phyloP scores from a whole-genome alignment of 1,284 basidiomycete species.

The Violaceomyces palustris region DNA sequence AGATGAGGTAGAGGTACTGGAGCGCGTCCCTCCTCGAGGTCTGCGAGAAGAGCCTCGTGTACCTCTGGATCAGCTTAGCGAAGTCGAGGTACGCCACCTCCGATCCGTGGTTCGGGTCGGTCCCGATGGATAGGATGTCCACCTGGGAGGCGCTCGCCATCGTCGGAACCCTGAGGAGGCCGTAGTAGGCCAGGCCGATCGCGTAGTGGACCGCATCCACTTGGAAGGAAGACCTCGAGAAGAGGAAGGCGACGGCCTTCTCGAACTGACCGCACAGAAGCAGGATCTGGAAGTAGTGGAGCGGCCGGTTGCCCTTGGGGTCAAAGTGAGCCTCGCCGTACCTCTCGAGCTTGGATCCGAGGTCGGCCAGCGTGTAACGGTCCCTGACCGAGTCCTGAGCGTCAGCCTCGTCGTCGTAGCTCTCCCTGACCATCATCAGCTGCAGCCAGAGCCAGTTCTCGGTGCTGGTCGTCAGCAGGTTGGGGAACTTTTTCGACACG shows the following conservation, averaged over 20 bases:
- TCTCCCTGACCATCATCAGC: slow-evolving; percentile 65
- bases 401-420: slow-evolving; percentile 30
- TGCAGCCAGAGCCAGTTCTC: slow-evolving; percentile 99
- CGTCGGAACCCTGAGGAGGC: slow-evolving; percentile 76
- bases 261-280: slow-evolving; percentile 93
- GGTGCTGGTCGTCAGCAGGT: slow-evolving; percentile 79
- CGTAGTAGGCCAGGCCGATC: slow-evolving; percentile 87
- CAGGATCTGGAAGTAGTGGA: slow-evolving; percentile 81
- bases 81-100: slow-evolving; percentile 61
- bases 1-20: slow-evolving; percentile 89
- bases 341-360: slow-evolving; percentile 71
- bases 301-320: slow-evolving; percentile 62
- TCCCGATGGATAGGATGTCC: slow-evolving; percentile 23
- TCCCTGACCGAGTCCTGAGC: slow-evolving; percentile 50
- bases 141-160: slow-evolving; percentile 70
- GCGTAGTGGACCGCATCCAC: slow-evolving; percentile 93
- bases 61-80: slow-evolving; percentile 82
- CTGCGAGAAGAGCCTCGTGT: slow-evolving; percentile 83
- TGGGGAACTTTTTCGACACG: slow-evolving; percentile 71
- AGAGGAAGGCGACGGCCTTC: slow-evolving; percentile 81
- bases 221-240: slow-evolving; percentile 80
- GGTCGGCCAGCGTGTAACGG: slow-evolving; percentile 67
- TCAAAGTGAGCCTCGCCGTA: slow-evolving; percentile 85
- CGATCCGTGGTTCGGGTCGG: slow-evolving; percentile 9
- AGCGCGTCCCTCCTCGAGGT: slow-evolving; percentile 87